phyloP scores from a whole-genome alignment of 768 basidiomycete species.

The Chalciporus piperatus region DNA sequence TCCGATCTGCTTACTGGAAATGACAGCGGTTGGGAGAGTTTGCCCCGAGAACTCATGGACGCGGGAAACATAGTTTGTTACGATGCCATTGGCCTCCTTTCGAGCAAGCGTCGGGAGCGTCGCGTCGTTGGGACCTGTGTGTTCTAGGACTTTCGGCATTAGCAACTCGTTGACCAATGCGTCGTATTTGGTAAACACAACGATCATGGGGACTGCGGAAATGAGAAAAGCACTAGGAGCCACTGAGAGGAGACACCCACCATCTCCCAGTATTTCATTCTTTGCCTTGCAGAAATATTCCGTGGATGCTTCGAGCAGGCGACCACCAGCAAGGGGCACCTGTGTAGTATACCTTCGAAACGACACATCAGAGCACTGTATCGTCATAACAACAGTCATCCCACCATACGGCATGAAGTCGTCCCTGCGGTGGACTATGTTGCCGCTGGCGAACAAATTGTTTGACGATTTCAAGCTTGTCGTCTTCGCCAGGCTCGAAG shows the following conservation, averaged over 20 bases:
- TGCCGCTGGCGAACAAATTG: neutral
- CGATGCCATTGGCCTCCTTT: too few species aligned
- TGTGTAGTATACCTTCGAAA: neutral
- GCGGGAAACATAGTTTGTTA: too few species aligned
- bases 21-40: too few species aligned
- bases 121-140: neutral
- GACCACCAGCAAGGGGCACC: neutral
- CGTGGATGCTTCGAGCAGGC: neutral
- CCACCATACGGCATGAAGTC: slow-evolving; percentile 6
- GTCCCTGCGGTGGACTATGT: neutral
- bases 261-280: slow-evolving; percentile 2
- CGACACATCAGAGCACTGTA: neutral
- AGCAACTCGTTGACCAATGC: neutral
- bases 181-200: slow-evolving; percentile 10
- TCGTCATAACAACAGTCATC: neutral
- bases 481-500: slow-evolving; percentile 3
- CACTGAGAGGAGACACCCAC: neutral
- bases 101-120: neutral
- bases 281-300: neutral
- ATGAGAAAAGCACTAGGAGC: neutral
- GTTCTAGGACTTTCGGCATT: too few species aligned
- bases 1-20: too few species aligned
- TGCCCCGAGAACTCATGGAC: too few species aligned
- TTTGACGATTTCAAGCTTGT: neutral
- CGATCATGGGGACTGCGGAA: slow-evolving; percentile 2